Conservation (phyloP, 2,329 filamentous ascomycete genomes). For the Epichloe aotearoae region DNA sequence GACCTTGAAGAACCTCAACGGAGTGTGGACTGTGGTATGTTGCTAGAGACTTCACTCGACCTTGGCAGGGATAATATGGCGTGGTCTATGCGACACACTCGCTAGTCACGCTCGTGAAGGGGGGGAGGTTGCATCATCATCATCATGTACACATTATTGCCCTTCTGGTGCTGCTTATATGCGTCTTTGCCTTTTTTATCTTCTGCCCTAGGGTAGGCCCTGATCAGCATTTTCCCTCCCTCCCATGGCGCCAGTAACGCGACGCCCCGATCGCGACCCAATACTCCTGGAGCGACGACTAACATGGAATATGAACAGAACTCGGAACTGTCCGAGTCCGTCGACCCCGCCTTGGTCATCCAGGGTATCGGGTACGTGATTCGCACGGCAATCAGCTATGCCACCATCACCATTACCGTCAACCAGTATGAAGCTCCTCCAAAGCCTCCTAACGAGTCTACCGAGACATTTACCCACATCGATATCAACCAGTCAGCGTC, state of each 20-base stretch:
- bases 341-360: slow-evolving; percentile 56
- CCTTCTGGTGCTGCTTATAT: neutral
- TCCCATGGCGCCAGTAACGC: neutral
- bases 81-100: neutral
- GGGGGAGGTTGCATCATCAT: neutral
- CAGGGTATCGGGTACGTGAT: slow-evolving; percentile 60
- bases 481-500: slow-evolving; percentile 63
- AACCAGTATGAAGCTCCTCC: slow-evolving; percentile 38
- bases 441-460: slow-evolving; percentile 24
- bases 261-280: too few species aligned
- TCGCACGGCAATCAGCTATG: slow-evolving; percentile 57
- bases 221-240: neutral
- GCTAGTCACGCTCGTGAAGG: neutral
- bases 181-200: too few species aligned
- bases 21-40: slow-evolving; percentile 57
- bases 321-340: slow-evolving; percentile 55
- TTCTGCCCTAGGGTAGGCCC: neutral
- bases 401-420: slow-evolving; percentile 54
- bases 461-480: slow-evolving; percentile 42
- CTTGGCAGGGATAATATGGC: neutral
- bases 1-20: slow-evolving; percentile 54
- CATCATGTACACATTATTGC: neutral
- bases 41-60: too few species aligned
- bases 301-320: slow-evolving; percentile 39
- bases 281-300: neutral